Evolutionary conservation across 2,329 filamentous ascomycete genomes (phyloP), one percentile per base, ranked within the genome.

Genomic region (Paracoccidioides brasiliensis): DNA sequence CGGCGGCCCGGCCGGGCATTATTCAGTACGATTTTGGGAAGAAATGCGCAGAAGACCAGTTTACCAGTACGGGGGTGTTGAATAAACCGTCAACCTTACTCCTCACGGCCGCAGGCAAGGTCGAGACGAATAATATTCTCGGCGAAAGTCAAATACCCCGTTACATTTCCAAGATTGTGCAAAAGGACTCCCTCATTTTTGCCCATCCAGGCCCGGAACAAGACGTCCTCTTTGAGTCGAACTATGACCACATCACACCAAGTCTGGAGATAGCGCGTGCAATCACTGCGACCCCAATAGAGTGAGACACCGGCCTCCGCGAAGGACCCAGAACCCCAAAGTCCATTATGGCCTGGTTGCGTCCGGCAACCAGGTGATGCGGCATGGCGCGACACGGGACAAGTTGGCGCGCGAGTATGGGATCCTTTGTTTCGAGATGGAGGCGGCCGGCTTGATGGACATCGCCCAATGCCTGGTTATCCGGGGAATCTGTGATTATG

Each of bases 401-500:
- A 54, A 33, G 33, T 41, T 60, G 10, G 52, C 46, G 12, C 14
- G 15, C 6, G 52, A 64, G 45, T 52, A 52, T 49, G 55, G 52
- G 38, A 57, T 64, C 0, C 48, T 64, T 4, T 66, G 64, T 30
- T 66, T 69, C 14, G 67, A 69, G 56, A 70, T 68, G 66, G 66
- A 69, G 55, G 61, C 64, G 10, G 64, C 61, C 8, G 64, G 65
- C 5, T 40, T 64, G 12, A 62, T 60, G 57, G 59, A 64, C 55
- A 58, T 60, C 0, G 52, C 72, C 0, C 71, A 70, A 0, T 72
- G 69, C 4, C 55, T 76, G 0, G 60, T 71, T 0, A 67, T 76
- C 43, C 72, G 72, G 6, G 72, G 70, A 0, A 71, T 75, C 0
- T 74, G 67, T 30, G 69, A 74, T 50, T 74, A 74, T 51, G 64